A percentile compares a stretch with the other conserved stretches of the same genome.
These are phyloP conservation scores for Rosa chinensis DNA, from an alignment of 306 rosid species.

Conservation along the genomic window DNA sequence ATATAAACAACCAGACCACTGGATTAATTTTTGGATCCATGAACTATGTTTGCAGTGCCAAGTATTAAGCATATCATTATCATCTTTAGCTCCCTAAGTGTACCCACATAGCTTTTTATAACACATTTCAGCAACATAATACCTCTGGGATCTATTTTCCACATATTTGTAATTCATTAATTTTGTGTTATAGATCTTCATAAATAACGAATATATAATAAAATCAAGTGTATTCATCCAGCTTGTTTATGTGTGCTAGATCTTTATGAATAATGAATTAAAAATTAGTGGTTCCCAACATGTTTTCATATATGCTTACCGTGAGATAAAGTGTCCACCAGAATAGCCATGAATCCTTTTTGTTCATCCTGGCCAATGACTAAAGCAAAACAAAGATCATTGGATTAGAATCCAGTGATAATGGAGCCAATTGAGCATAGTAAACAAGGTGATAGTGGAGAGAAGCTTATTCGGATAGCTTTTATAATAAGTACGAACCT, in stretches of 20 bases:
- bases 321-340: conserved; percentile 95
- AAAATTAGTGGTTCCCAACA: conserved; percentile 4
- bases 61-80: neutral
- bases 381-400: conserved; percentile 31
- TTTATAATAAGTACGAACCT: conserved; percentile 47
- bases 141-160: neutral
- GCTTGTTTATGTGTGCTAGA: neutral
- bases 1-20: neutral
- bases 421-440: conserved; percentile 20
- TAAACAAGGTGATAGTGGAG: conserved; percentile 18
- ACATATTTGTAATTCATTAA: neutral
- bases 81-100: neutral
- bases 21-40: neutral
- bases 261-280: neutral
- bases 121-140: neutral
- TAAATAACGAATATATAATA: neutral
- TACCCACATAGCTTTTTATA: neutral
- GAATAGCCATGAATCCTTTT: conserved; percentile 96
- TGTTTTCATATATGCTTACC: conserved; percentile 47
- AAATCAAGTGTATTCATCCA: neutral
- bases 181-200: neutral
- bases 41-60: neutral
- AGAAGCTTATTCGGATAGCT: conserved; percentile 7
- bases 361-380: conserved; percentile 95
- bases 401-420: conserved; percentile 11